phyloP scores from a whole-genome alignment of 2,329 filamentous ascomycete species.

The Aureobasidium vineae region DNA sequence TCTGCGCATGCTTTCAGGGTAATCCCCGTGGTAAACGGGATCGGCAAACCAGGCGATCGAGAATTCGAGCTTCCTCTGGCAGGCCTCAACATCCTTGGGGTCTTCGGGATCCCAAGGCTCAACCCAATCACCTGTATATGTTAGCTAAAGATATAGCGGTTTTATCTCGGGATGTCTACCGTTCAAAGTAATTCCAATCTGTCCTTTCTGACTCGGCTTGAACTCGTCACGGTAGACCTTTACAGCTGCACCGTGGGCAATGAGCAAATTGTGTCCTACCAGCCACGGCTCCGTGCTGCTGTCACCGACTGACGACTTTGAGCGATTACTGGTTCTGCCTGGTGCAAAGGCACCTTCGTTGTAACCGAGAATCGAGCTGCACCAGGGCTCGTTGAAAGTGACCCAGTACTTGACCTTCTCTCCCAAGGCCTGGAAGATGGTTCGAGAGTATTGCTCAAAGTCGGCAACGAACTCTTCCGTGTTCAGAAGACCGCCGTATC shows the following conservation, averaged over 20 bases:
- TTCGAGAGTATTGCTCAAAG: constrained; percentile 73
- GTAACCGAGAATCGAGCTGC: constrained; percentile 77
- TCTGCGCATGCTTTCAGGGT: constrained; percentile 42
- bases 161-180: constrained; percentile 48
- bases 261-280: constrained; percentile 74
- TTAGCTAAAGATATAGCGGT: constrained; percentile 26
- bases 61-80: constrained; percentile 80
- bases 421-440: constrained; percentile 70
- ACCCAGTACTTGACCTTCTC: constrained; percentile 83
- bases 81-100: constrained; percentile 70
- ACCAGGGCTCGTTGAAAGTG: constrained; percentile 82
- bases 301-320: constrained; percentile 68
- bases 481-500: constrained; percentile 79
- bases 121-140: constrained; percentile 59
- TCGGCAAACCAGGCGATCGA: constrained; percentile 86
- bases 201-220: constrained; percentile 66
- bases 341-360: constrained; percentile 75
- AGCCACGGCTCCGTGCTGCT: constrained; percentile 76
- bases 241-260: constrained; percentile 77
- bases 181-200: constrained; percentile 87
- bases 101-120: constrained; percentile 81
- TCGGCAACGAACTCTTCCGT: constrained; percentile 79
- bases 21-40: constrained; percentile 74
- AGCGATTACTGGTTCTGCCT: constrained; percentile 74
- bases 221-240: constrained; percentile 82